Base-by-base conservation (phyloP, 495 filamentous ascomycete species). In the Annulohypoxylon bovei region DNA sequence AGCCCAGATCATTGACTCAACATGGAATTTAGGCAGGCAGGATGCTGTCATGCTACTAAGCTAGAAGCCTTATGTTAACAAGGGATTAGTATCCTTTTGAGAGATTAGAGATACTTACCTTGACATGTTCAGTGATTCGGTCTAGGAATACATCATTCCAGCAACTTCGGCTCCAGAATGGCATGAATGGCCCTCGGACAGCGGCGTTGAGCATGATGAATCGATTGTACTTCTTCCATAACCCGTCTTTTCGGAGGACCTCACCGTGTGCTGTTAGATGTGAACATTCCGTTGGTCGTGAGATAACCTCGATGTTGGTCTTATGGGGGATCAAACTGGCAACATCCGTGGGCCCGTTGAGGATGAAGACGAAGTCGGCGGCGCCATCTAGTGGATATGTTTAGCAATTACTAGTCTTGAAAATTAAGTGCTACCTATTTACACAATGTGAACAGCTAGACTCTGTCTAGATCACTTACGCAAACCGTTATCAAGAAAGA, bases 351-450 rank as follows among this genome's bases (percentile, higher is more conserved):
- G 75, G 62, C 7, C 79, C 79, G 40, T 77, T 77, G 35, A 81
- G 62, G 53, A 80, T 75, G 67, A 81, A 80, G 22, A 81, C 53
- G 33, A 80, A 81, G 60, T 81, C 79, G 9, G 79, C 78, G 14
- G 18, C 57, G 14, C 6, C 67, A 46, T 81, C 68, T 70, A 18
- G 28, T 14, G 27, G 20, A 37, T 1, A 7, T 20, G 20, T 11
- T 63, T 57, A 69, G 42, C n/a, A 7, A 9, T 28, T 3, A n/a
- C 8, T 53, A 37, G 9, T 7, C 28, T 8, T 20, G 30, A 0
- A 22, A 50, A 27, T 27, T 16, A 11, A 3, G 11, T 6, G 0
- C 2, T 14, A 4, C 9, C 3, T 5, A 9, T 27, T 23, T 4
- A 11, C 8, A 3, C 20, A 20, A 6, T 4, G 1, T 25, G 8